Conservation (phyloP, 2,329 filamentous ascomycete genomes). For the Claviceps maximensis region DNA sequence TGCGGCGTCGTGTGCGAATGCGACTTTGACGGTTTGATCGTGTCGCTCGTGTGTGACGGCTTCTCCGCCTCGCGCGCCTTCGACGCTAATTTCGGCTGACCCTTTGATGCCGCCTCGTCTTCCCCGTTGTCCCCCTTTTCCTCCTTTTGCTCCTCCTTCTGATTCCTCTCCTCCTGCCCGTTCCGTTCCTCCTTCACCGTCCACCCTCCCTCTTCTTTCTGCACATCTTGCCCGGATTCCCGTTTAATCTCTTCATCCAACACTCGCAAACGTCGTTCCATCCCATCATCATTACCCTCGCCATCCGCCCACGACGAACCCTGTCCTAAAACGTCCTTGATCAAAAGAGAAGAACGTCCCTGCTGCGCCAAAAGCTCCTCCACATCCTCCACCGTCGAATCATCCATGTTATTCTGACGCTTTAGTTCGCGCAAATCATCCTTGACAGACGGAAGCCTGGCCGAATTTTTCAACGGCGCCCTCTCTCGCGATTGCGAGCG, state of each 20-base stretch:
- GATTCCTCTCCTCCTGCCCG: no score
- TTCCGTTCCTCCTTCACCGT: not conserved
- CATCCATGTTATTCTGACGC: slow-evolving; percentile 39
- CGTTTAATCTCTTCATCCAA: slow-evolving; percentile 1
- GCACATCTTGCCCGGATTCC: slow-evolving; percentile 5
- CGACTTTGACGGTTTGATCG: not conserved
- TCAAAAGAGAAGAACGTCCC: slow-evolving; percentile 15
- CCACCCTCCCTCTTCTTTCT: slow-evolving; percentile 4
- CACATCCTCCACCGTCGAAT: slow-evolving; percentile 46
- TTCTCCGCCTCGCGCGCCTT: slow-evolving; percentile 26
- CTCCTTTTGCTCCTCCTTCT: no score
- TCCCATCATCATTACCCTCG: no score
- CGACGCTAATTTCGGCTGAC: slow-evolving; percentile 30
- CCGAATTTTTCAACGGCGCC: slow-evolving; percentile 38
- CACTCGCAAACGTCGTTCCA: no score
- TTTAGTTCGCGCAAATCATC: slow-evolving; percentile 43
- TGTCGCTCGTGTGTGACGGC: not conserved
- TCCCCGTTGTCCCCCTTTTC: not conserved
- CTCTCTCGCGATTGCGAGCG: slow-evolving; percentile 30
- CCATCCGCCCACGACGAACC: slow-evolving; percentile 12
- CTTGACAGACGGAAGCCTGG: slow-evolving; percentile 38
- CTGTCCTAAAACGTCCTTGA: slow-evolving; percentile 15
- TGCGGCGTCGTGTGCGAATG: not conserved
- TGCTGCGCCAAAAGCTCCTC: slow-evolving; percentile 34
- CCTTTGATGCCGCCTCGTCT: slow-evolving; percentile 16